phyloP scores from a whole-genome alignment of 192 early-diverging fungal species.

The Entophlyctis luteolus region DNA sequence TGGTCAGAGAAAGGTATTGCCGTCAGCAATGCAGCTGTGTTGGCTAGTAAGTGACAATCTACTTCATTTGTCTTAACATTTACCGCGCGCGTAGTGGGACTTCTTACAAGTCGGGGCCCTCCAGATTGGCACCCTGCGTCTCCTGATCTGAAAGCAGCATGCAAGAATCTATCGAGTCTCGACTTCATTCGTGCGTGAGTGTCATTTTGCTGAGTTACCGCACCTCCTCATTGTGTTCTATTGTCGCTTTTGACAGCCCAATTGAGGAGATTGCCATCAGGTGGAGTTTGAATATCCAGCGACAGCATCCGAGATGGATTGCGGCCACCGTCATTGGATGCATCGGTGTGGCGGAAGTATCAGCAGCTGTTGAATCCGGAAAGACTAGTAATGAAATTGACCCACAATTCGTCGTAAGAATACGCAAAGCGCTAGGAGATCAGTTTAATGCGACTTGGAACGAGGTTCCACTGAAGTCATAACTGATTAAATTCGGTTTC shows the following conservation, averaged over 20 bases:
- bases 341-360: conserved; percentile 15
- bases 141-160: background rate
- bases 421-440: too few species aligned
- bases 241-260: background rate
- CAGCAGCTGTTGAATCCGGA: too few species aligned
- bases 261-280: background rate
- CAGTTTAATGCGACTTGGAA: too few species aligned
- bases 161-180: background rate
- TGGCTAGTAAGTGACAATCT: background rate
- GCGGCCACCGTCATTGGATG: background rate
- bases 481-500: too few species aligned
- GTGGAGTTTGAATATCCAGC: background rate
- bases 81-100: background rate
- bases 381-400: too few species aligned
- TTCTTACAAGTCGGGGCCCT: background rate
- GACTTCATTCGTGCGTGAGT: background rate
- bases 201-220: background rate
- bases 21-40: background rate
- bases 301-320: background rate
- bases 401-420: too few species aligned
- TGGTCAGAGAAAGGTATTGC: background rate
- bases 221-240: too few species aligned
- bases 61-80: background rate
- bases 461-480: too few species aligned
- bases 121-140: background rate